These are phyloP conservation scores for Moringa oleifera DNA, from an alignment of 345 rosid genomes.

Conservation along the genomic window DNA sequence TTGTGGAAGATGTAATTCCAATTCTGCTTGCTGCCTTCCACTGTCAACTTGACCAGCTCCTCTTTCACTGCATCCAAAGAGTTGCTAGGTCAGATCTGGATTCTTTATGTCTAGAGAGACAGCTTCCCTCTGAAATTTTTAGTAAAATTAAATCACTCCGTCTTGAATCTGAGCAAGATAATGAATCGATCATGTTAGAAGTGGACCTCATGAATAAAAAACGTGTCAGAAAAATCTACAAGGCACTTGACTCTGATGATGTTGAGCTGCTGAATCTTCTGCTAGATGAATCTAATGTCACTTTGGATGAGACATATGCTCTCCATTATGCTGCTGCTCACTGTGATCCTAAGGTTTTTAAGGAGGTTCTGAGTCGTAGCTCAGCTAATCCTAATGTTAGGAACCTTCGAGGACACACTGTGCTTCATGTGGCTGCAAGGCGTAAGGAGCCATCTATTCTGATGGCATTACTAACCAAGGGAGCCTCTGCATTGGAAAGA, in stretches of 20 bases:
- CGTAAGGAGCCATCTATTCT: slow-evolving; percentile 31
- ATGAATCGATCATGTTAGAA: slow-evolving; percentile 1
- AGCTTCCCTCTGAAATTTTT: slow-evolving; percentile 27
- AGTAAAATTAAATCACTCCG: slow-evolving; percentile 21
- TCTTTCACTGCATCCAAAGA: slow-evolving; percentile 22
- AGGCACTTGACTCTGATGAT: slow-evolving; percentile 43
- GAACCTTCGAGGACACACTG: slow-evolving; percentile 32
- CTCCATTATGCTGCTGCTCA: slow-evolving; percentile 48
- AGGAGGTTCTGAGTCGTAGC: slow-evolving; percentile 29
- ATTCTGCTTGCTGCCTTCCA: slow-evolving; percentile 32
- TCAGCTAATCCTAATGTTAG: slow-evolving; percentile 30
- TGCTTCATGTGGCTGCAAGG: slow-evolving; percentile 49
- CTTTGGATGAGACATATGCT: slow-evolving; percentile 34
- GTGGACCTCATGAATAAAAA: slow-evolving; percentile 17
- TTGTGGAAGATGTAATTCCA: slow-evolving; percentile 35
- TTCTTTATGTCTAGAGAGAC: slow-evolving; percentile 24
- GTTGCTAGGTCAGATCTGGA: slow-evolving; percentile 32
- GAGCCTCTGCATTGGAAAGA: slow-evolving; percentile 27
- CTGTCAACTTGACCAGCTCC: slow-evolving; percentile 28
- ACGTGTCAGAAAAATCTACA: slow-evolving; percentile 30
- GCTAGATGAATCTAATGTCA: slow-evolving; percentile 25
- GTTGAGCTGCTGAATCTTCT: slow-evolving; percentile 32
- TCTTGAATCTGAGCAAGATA: slow-evolving; percentile 2
- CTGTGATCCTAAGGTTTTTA: slow-evolving; percentile 40
- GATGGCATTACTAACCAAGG: slow-evolving; percentile 28